Conservation (phyloP, 495 filamentous ascomycete genomes). For the Podospora pseudocomata region DNA sequence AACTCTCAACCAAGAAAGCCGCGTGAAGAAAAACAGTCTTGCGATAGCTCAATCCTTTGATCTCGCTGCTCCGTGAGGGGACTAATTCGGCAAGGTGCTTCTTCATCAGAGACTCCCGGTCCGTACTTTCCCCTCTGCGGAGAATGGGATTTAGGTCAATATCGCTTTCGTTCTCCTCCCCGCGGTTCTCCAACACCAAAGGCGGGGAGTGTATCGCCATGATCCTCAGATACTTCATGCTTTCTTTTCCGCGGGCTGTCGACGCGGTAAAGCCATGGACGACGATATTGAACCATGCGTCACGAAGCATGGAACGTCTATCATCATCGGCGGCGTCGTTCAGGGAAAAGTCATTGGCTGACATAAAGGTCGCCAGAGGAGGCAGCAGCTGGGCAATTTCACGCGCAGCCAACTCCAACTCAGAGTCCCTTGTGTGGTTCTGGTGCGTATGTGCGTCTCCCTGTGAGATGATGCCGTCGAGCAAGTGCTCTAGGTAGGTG, state of each 20-base stretch:
- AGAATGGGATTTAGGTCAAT: constrained; percentile 92
- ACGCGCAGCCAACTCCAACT: constrained; percentile 71
- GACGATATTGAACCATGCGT: constrained; percentile 96
- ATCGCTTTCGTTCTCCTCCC: constrained; percentile 87
- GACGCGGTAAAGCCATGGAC: constrained; percentile 83
- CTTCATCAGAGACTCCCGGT: constrained; percentile 77
- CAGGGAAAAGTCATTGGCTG: constrained; percentile 46
- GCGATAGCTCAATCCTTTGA: constrained; percentile 75
- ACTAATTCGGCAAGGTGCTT: constrained; percentile 66
- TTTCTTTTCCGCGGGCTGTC: constrained; percentile 62
- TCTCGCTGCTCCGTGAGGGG: constrained; percentile 68
- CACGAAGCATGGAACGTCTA: constrained; percentile 66
- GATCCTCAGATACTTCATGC: constrained; percentile 67
- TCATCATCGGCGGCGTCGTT: constrained; percentile 54
- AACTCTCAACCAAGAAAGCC: constrained; percentile 75
- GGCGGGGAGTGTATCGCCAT: constrained; percentile 84
- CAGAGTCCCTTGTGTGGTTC: constrained; percentile 58
- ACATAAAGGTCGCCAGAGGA: constrained; percentile 73
- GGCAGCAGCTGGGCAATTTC: constrained; percentile 82
- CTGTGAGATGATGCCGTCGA: constrained; percentile 85
- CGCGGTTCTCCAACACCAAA: constrained; percentile 75
- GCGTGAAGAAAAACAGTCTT: constrained; percentile 89
- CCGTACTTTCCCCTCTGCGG: constrained; percentile 71
- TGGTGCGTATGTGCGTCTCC: constrained; percentile 63
- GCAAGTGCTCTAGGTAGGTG: constrained; percentile 74